phyloP scores from a whole-genome alignment of 495 filamentous ascomycete species.

The Penicillium macrosclerotiorum region DNA sequence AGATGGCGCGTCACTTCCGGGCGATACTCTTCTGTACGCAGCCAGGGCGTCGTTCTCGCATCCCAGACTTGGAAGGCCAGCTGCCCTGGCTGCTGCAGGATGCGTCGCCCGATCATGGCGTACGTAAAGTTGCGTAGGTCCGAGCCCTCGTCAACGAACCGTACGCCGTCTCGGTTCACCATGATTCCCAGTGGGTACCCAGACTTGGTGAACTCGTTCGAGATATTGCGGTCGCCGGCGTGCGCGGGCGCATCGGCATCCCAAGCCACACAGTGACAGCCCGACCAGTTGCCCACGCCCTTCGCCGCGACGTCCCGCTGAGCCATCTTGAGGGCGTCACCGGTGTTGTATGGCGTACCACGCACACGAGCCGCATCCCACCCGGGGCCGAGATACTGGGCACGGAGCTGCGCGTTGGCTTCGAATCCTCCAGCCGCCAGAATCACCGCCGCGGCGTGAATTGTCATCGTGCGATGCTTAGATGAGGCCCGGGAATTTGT shows the following conservation, averaged over 20 bases:
- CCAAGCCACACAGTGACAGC: constrained; percentile 62
- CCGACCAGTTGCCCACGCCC: constrained; percentile 55
- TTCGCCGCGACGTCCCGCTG: constrained; percentile 47
- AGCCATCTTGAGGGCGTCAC: constrained; percentile 51
- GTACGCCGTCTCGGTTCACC: constrained; percentile 53
- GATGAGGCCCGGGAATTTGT: background rate
- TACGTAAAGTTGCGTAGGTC: constrained; percentile 66
- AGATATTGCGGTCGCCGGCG: constrained; percentile 49
- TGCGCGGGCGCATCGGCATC: constrained; percentile 54
- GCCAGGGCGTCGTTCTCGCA: constrained; percentile 38
- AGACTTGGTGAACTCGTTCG: constrained; percentile 65
- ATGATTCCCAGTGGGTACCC: constrained; percentile 65
- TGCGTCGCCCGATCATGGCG: constrained; percentile 56
- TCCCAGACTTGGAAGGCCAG: constrained; percentile 65
- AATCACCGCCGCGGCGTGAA: constrained; percentile 45
- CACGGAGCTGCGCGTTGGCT: constrained; percentile 50
- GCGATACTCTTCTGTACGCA: constrained; percentile 58
- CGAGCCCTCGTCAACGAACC: constrained; percentile 63
- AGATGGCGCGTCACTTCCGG: constrained; percentile 53
- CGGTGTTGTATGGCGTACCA: constrained; percentile 60
- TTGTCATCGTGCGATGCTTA: constrained; percentile 3
- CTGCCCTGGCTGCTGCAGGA: constrained; percentile 53
- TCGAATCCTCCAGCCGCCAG: constrained; percentile 63
- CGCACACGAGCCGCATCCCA: constrained; percentile 62
- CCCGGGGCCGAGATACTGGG: constrained; percentile 56